phyloP scores from a whole-genome alignment of 2,329 filamentous ascomycete genomes.

The Macroventuria anomochaeta region DNA sequence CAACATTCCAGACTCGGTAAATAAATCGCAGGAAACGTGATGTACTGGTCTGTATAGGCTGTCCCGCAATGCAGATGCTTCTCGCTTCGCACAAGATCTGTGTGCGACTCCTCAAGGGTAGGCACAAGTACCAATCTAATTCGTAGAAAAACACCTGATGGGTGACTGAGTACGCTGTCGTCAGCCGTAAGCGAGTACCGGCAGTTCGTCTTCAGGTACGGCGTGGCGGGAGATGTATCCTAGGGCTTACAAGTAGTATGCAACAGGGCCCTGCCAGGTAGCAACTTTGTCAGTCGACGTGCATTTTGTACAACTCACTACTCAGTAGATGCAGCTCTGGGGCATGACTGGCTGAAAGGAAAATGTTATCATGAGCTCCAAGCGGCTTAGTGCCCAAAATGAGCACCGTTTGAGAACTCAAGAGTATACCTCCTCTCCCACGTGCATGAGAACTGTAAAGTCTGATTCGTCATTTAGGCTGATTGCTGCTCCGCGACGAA shows the following conservation, averaged over 20 bases:
- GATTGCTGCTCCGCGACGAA: not conserved
- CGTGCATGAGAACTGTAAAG: not conserved
- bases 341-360: not conserved
- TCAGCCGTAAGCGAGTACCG: constrained; percentile 3
- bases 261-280: not conserved
- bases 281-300: not conserved
- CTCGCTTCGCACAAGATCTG: too few relatives aligned
- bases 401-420: not conserved
- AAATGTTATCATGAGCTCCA: not conserved
- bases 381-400: not conserved
- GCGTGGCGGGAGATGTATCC: not conserved
- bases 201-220: not conserved
- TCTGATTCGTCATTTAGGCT: not conserved
- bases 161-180: not conserved
- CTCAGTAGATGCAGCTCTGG: not conserved
- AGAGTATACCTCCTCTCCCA: not conserved
- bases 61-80: too few relatives aligned
- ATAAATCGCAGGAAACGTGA: too few relatives aligned
- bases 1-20: too few relatives aligned
- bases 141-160: not conserved
- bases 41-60: too few relatives aligned
- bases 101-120: not conserved
- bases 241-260: not conserved
- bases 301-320: not conserved
- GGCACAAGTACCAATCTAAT: not conserved